A percentile compares a stretch with the other conserved stretches of the same genome.
Evolutionary conservation across 495 filamentous ascomycete species (phyloP).

Genomic region (Niebla homalea): DNA sequence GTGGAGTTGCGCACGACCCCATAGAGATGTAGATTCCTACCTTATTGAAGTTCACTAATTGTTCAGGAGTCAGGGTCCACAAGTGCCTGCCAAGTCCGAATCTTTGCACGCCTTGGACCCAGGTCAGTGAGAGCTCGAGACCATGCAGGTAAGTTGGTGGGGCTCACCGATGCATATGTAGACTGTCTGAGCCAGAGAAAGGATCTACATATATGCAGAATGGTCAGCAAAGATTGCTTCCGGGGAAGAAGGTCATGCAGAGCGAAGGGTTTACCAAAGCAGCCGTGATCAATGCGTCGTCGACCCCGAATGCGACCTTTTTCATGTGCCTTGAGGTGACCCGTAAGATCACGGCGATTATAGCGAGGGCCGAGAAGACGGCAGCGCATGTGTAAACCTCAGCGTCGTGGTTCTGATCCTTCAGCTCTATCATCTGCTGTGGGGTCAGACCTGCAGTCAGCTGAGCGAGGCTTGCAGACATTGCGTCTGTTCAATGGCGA

Average conservation of each 20-base stretch:
- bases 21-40: background rate
- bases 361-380: slow-evolving; percentile 9
- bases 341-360: slow-evolving; percentile 6
- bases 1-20: background rate
- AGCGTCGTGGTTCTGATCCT: slow-evolving; percentile 11
- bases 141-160: too few relatives aligned
- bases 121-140: background rate
- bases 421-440: slow-evolving; percentile 4
- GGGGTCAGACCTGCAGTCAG: slow-evolving; percentile 3
- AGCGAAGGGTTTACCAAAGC: slow-evolving; percentile 7
- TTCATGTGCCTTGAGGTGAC: slow-evolving; percentile 15
- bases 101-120: slow-evolving; percentile 3
- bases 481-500: background rate
- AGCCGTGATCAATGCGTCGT: slow-evolving; percentile 8
- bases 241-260: background rate
- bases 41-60: slow-evolving; percentile 11
- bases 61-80: slow-evolving; percentile 7
- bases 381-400: slow-evolving; percentile 1
- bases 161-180: slow-evolving; percentile 10
- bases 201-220: background rate
- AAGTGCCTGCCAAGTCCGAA: slow-evolving; percentile 11
- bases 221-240: background rate
- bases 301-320: slow-evolving; percentile 10
- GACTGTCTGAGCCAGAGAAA: slow-evolving; percentile 7
- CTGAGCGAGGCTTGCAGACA: background rate